These are phyloP conservation scores for Hymenoscyphus salicellus DNA, from an alignment of 2,329 filamentous ascomycete species.

Conservation along the genomic window DNA sequence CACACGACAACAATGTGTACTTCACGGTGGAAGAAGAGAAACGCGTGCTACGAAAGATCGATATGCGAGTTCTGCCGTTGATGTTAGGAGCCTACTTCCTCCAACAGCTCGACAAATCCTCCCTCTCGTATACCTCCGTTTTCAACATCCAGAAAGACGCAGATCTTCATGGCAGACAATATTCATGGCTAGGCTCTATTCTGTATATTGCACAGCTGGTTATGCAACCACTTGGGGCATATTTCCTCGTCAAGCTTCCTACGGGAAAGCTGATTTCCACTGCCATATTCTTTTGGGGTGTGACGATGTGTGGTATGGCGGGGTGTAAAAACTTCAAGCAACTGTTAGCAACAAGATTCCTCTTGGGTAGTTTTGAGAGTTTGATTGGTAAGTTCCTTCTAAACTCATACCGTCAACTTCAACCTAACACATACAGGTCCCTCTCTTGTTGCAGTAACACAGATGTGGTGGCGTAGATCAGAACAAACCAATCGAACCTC, in stretches of 20 bases:
- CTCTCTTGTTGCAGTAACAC: conserved; percentile 54
- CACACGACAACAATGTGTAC: conserved; percentile 16
- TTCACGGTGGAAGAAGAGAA: conserved; percentile 22
- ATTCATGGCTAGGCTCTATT: conserved; percentile 60
- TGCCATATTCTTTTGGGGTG: conserved; percentile 54
- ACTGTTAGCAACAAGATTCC: conserved; percentile 39
- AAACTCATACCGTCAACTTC: too few species aligned
- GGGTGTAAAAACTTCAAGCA: conserved; percentile 35
- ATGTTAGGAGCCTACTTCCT: conserved; percentile 56
- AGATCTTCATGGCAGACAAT: conserved; percentile 44
- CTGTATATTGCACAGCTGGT: conserved; percentile 57
- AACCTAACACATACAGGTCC: conserved; percentile 36
- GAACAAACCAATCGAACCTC: conserved; percentile 57
- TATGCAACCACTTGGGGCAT: conserved; percentile 53
- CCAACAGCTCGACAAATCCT: conserved; percentile 44
- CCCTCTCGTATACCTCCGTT: conserved; percentile 43
- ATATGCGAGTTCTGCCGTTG: conserved; percentile 48
- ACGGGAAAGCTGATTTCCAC: conserved; percentile 51
- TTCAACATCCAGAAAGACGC: conserved; percentile 49
- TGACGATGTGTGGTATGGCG: conserved; percentile 39
- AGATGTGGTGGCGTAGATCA: conserved; percentile 60
- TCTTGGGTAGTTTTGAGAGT: conserved; percentile 35
- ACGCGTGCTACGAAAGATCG: conserved; percentile 38
- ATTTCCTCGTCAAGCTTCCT: conserved; percentile 50
- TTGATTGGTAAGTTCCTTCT: conserved; percentile 15